A percentile compares a stretch with the other conserved stretches of the same genome.
These are phyloP conservation scores for Puccinia novopanici DNA, from an alignment of 1,284 basidiomycete species.

Conservation along the genomic window DNA sequence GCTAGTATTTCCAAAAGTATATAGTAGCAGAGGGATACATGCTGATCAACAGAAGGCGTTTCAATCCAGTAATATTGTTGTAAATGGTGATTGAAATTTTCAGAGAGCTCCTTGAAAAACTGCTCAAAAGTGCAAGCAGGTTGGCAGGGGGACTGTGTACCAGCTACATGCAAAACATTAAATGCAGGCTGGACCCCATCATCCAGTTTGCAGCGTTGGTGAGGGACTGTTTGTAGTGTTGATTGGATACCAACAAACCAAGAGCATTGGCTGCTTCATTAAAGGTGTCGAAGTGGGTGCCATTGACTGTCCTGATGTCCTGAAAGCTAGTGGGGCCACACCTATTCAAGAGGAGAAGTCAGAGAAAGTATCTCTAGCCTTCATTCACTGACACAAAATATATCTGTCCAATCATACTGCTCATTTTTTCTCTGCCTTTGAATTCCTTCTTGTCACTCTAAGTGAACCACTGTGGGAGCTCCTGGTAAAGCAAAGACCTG, in stretches of 20 bases:
- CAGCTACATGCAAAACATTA: not conserved
- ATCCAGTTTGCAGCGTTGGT: not conserved
- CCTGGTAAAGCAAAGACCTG: not conserved
- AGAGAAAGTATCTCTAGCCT: not conserved
- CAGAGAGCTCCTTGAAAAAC: not conserved
- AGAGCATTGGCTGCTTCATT: not conserved
- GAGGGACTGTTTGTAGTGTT: not conserved
- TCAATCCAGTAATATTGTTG: not conserved
- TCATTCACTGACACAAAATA: not conserved
- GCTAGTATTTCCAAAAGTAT: too few relatives aligned
- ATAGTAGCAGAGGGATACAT: too few relatives aligned
- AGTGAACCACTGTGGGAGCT: not conserved
- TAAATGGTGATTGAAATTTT: not conserved
- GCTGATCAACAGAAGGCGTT: not conserved
- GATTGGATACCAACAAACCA: not conserved
- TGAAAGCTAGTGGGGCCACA: not conserved
- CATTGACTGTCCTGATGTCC: constrained; percentile 2
- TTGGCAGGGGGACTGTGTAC: constrained; percentile 5
- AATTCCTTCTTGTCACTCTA: not conserved
- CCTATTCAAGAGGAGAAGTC: not conserved
- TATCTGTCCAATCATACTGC: not conserved
- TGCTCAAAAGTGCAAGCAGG: not conserved
- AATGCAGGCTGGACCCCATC: not conserved
- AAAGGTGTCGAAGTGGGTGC: not conserved
- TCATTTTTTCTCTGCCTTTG: too few relatives aligned